phyloP scores from a whole-genome alignment of 2,329 filamentous ascomycete genomes.

The Lomentospora prolificans region DNA sequence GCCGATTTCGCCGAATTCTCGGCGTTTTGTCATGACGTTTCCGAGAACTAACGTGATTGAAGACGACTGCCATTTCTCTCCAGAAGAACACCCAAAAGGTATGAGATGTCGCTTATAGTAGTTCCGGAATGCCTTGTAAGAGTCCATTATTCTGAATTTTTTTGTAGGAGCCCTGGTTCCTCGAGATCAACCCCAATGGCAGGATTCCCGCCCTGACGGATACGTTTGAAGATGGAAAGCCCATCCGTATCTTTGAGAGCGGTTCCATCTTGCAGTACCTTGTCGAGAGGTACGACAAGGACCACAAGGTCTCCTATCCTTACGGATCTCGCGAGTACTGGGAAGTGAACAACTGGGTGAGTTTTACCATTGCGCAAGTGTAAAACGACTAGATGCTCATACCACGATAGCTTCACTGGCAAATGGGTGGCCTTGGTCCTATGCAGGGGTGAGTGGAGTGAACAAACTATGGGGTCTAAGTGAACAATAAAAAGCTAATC shows the following conservation, averaged over 20 bases:
- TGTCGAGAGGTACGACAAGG: constrained; percentile 68
- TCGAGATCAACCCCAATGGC: constrained; percentile 87
- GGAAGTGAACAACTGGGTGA: constrained; percentile 69
- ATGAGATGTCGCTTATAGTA: no score
- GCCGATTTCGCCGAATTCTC: background rate
- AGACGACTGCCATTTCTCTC: constrained; percentile 57
- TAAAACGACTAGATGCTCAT: constrained; percentile 9
- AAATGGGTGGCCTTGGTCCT: constrained; percentile 71
- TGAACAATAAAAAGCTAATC: no score
- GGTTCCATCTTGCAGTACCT: constrained; percentile 80
- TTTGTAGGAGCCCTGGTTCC: constrained; percentile 61
- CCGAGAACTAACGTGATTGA: background rate
- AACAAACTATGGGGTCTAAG: no score
- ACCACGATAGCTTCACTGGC: constrained; percentile 47
- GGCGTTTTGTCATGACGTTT: background rate
- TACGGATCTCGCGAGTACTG: constrained; percentile 63
- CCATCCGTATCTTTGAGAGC: constrained; percentile 71
- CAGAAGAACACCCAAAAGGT: constrained; percentile 67
- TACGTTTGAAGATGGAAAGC: constrained; percentile 60
- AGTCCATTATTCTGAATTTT: background rate
- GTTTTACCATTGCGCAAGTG: constrained; percentile 11
- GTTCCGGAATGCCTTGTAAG: no score
- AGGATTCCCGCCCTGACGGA: constrained; percentile 84
- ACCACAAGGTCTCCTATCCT: constrained; percentile 76
- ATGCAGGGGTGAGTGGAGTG: constrained; percentile 62